Percentiles rank a stretch among this genome's conserved stretches.
Evolutionary conservation across 805 yeast species (phyloP).

Genomic region (Lachancea cidri): DNA sequence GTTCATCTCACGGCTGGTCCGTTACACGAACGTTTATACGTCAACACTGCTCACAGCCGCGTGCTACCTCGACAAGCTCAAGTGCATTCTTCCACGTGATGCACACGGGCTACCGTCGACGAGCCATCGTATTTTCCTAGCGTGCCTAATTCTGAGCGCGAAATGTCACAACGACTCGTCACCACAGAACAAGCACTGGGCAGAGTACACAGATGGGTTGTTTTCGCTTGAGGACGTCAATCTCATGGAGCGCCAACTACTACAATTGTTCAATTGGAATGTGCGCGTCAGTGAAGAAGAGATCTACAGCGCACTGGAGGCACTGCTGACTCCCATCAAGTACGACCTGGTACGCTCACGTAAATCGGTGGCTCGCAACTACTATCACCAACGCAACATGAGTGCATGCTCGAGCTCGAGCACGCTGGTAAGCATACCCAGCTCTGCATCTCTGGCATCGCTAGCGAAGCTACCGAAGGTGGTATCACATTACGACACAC

Average conservation of each 20-base stretch:
- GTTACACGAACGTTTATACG: constrained; percentile 74
- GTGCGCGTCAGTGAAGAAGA: constrained; percentile 62
- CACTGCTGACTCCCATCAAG: constrained; percentile 73
- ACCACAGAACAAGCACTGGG: constrained; percentile 77
- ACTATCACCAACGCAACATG: constrained; percentile 21
- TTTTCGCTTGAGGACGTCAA: constrained; percentile 65
- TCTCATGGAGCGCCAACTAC: constrained; percentile 73
- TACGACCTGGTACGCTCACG: constrained; percentile 33
- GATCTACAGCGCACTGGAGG: constrained; percentile 58
- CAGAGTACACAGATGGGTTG: constrained; percentile 69
- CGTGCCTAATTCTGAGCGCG: constrained; percentile 67
- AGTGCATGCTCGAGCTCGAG: constrained; percentile 21
- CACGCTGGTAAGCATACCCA: constrained; percentile 13
- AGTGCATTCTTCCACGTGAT: constrained; percentile 56
- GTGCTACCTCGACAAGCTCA: constrained; percentile 60
- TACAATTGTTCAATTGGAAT: constrained; percentile 68
- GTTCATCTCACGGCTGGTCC: constrained; percentile 64
- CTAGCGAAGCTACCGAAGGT: constrained; percentile 5
- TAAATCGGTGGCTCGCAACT: constrained; percentile 9
- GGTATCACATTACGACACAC: constrained; percentile 2
- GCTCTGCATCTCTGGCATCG: constrained; percentile 5
- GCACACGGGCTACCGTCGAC: constrained; percentile 78
- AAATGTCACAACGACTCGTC: constrained; percentile 75
- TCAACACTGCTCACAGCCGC: constrained; percentile 72
- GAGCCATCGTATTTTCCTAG: constrained; percentile 69